Evolutionary conservation across 345 rosid genomes (phyloP), one percentile per base, ranked within the genome.

Genomic region (Populus simonii): DNA sequence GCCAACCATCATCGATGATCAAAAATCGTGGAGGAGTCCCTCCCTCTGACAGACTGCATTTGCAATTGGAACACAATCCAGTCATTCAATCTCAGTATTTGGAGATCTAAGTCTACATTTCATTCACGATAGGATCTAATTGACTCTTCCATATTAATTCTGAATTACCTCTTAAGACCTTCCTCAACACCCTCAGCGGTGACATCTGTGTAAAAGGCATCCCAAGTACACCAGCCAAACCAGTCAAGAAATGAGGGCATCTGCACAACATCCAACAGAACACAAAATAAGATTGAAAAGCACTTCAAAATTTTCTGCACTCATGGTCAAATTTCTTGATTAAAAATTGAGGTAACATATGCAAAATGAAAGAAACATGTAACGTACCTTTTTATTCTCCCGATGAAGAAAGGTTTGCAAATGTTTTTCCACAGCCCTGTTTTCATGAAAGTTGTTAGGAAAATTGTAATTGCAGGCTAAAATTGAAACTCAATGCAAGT

Each of bases 191-290:
- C 99, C 82, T 93, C 97, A 0, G 99, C 97, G 22, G 98, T 96
- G 81, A 93, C 98, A 53, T 96, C 97, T 29, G 97, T 92, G 85
- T 96, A 96, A 83, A 92, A 96, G 18, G 99, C 99, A 80, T 96
- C 98, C 99, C 99, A 96, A n/a, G 99, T 96, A 89, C 99, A 96
- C 99, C 99, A 96, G 75, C 99, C 98, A 81, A 96, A 93, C 97
- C 98, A 96, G 80, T 96, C 97, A 47, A 92, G 86, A 83, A 96
- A 87, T 77, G 94, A 86, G 79, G 98, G 98, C 85, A 93, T 76
- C 97, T 96, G 72, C 36, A 79, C 27, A 70, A 23, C 78, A 69
- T 43, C 51, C 51, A 80, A 69, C 41, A 61, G 65, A 57, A 62
- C 20, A 81, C 79, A 68, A 41, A 71, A 73, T 77, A 41, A 62